Evolutionary conservation across 1,139 yeast species (phyloP), one percentile per base, ranked within the genome.

Genomic region (Blastobotrys petasosporus): DNA sequence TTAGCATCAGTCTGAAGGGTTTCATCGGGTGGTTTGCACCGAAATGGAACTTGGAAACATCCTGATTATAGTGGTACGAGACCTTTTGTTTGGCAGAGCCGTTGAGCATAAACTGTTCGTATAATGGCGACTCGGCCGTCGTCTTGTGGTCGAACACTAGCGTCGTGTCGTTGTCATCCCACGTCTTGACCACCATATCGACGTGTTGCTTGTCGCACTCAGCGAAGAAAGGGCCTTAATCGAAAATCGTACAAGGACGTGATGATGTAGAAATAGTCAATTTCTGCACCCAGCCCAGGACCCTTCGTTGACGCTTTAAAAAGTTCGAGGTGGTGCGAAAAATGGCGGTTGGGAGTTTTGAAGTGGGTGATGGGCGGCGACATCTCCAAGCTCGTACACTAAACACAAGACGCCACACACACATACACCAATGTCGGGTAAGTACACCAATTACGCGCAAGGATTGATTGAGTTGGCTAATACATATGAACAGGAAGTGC

Each of bases 11-110:
- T 51, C 98, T 69, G 64, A 92, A 87, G n/a, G 98, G 98, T 62
- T 92, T 92, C 98, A 92, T 92, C 10, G 98, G 98, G 66, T 92
- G 98, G 51, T 81, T 77, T 0, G 87, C 85, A 11, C 97, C 97
- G 65, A 85, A 88, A 60, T 87, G 97, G 65, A 82, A 87, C 56
- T 80, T 59, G 3, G 87, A 75, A 0, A 84, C 95, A 47, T 82
- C 80, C 32, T 94, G 87, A 62, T 88, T 88, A 66, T 78, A 87
- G 63, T 88, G 97, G 64, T 88, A 88, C 10, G 95, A 85, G 0
- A 88, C 96, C 55, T 78, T 70, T 13, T 30, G 45, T 4, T 44
- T 39, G 20, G 66, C 65, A 40, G 53, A 50, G 46, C 55, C 50
- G 5, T 60, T 47, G 9, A 58, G 44, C 32, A 50, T 40, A 43